Percentiles rank a stretch among this genome's conserved stretches.
Evolutionary conservation across 352 stramenopile genomes (phyloP).

Genomic region (Pythium periplocum): DNA sequence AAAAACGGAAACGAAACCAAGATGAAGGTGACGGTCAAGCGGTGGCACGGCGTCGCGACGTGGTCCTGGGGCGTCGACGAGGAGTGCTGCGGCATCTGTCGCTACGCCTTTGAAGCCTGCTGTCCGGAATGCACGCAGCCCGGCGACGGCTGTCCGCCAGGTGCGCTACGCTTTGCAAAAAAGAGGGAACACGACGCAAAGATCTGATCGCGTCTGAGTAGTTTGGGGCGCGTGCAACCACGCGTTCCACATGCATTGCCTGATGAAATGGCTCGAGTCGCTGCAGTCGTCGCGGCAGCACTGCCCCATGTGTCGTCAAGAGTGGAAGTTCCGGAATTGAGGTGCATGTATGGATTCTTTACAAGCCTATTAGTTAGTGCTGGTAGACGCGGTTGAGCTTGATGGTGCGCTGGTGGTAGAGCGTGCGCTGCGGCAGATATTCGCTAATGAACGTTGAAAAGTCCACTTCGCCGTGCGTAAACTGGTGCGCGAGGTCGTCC

Average conservation of each 20-base stretch:
- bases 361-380: slow-evolving; percentile 23
- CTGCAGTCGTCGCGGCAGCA: slow-evolving; percentile 75
- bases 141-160: slow-evolving; percentile 81
- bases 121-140: slow-evolving; percentile 76
- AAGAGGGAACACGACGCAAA: not conserved
- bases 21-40: slow-evolving; percentile 84
- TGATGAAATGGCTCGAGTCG: slow-evolving; percentile 91
- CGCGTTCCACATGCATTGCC: slow-evolving; percentile 92
- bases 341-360: not conserved
- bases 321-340: slow-evolving; percentile 83
- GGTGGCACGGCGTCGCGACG: slow-evolving; percentile 87
- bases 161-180: slow-evolving; percentile 15
- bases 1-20: not conserved
- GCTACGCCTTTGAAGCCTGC: slow-evolving; percentile 77
- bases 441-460: slow-evolving; percentile 56
- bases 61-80: slow-evolving; percentile 91
- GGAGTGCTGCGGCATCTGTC: slow-evolving; percentile 88
- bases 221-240: slow-evolving; percentile 90
- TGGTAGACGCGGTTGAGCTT: slow-evolving; percentile 68
- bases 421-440: slow-evolving; percentile 58
- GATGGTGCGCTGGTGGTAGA: slow-evolving; percentile 74
- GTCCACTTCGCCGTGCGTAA: slow-evolving; percentile 69
- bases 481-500: slow-evolving; percentile 68
- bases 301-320: slow-evolving; percentile 87
- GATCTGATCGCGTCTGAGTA: slow-evolving; percentile 2